Conservation (phyloP, 495 filamentous ascomycete species). For the Neurospora sp. region DNA sequence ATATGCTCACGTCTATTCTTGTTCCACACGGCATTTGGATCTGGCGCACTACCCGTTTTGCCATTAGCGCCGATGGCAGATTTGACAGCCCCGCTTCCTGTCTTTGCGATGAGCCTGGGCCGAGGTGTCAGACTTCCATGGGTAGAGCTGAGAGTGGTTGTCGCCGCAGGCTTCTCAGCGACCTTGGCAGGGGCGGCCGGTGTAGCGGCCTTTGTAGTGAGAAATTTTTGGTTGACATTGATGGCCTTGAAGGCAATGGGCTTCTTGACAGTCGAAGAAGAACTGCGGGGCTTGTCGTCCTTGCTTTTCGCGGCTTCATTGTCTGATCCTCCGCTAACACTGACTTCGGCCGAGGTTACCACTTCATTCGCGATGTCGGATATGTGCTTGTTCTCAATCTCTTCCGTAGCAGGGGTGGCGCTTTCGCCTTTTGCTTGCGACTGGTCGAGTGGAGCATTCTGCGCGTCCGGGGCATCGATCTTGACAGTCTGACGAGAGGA, state of each 20-base stretch:
- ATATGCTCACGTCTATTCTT: slow-evolving; percentile 72
- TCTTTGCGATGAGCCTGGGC: slow-evolving; percentile 45
- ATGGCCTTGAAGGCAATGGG: slow-evolving; percentile 86
- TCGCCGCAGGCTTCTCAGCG: slow-evolving; percentile 30
- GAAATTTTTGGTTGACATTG: slow-evolving; percentile 83
- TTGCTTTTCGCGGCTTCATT: slow-evolving; percentile 49
- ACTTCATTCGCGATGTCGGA: slow-evolving; percentile 40
- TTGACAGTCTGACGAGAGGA: slow-evolving; percentile 18
- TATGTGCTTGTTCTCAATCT: slow-evolving; percentile 40
- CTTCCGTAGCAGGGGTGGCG: slow-evolving; percentile 24
- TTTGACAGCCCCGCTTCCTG: slow-evolving; percentile 40
- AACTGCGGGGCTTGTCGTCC: slow-evolving; percentile 50
- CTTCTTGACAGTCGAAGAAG: slow-evolving; percentile 68
- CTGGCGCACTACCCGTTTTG: slow-evolving; percentile 42
- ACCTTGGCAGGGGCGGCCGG: slow-evolving; percentile 37
- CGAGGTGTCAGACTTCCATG: slow-evolving; percentile 34
- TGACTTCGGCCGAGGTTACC: slow-evolving; percentile 44
- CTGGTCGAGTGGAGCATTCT: slow-evolving; percentile 33
- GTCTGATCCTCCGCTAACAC: slow-evolving; percentile 58
- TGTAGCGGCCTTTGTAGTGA: slow-evolving; percentile 45
- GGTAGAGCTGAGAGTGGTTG: slow-evolving; percentile 21
- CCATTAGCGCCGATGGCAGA: slow-evolving; percentile 43
- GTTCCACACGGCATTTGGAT: slow-evolving; percentile 86
- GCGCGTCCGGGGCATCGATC: slow-evolving; percentile 22
- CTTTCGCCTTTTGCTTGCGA: slow-evolving; percentile 34